Base-by-base conservation (phyloP, 1,284 basidiomycete genomes). In the Cutaneotrichosporon curvatum region DNA sequence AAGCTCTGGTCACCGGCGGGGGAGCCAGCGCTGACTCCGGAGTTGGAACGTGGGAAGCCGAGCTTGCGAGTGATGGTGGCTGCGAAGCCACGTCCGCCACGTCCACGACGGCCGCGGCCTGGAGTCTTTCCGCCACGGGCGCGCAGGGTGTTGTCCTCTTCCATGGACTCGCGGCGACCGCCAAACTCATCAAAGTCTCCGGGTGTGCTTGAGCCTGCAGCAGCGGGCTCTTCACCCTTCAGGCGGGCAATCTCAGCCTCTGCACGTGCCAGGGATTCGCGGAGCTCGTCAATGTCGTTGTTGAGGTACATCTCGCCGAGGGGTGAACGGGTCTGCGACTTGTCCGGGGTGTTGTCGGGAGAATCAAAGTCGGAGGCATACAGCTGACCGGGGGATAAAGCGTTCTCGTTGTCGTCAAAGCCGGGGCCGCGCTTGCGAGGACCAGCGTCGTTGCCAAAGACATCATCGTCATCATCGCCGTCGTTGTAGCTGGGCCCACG, bases 301-400 rank as follows among this genome's bases (percentile, higher is more conserved):
- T 65, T 53, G 40, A 65, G 52, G 51, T 64, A 69, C 56, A 62
- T 61, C 37, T 69, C 71, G 23, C 62, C 68, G 4, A 71, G 62
- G 3, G 69, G 68, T 4, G 62, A 58, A 43, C 67, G 57, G 14
- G 57, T 42, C 46, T 48, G 54, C 37, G 60, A 56, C 53, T 63
- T 42, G 43, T 62, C 54, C 4, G 83, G 81, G 0, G 82, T 82
- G 16, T 78, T 77, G 45, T 84, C 78, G 16, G 85, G 85, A 2
- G 78, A 76, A 46, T 84, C 82, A 51, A 70, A 73, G 53, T 71
- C 67, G 30, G 64, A 68, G 28, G 62, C 58, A 52, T 70, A 72
- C 2, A 70, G 53, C 34, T 66, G 63, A 8, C 59, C 61, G 3
- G 52, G 77, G 16, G 75, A 75, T 30, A 79, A 75, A 6, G 68